A percentile compares a stretch with the other conserved stretches of the same genome.
Evolutionary conservation across 139 green algal species (phyloP).

Genomic region (Asterochloris sp.): DNA sequence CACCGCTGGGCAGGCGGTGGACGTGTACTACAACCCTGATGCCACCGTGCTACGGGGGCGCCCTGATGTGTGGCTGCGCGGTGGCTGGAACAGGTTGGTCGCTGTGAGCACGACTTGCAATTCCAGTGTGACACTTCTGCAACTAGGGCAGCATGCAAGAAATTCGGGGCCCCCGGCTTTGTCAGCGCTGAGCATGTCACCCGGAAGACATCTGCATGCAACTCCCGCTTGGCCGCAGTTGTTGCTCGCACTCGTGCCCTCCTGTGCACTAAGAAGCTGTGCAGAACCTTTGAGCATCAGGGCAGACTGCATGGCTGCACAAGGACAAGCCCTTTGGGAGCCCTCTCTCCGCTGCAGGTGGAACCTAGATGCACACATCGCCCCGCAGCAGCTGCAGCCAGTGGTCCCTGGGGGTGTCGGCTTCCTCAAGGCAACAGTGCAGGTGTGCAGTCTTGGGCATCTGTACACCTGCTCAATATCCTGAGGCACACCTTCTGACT

Average conservation of each 20-base stretch:
- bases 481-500: too few species aligned
- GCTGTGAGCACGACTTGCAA: too few species aligned
- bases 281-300: not conserved
- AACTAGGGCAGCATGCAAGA: too few species aligned
- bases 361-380: conserved; percentile 2
- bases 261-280: not conserved
- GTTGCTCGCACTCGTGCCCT: not conserved
- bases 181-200: too few species aligned
- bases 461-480: too few species aligned
- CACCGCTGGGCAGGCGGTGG: conserved; percentile 58
- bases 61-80: conserved; percentile 75
- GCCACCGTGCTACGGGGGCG: conserved; percentile 75
- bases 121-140: too few species aligned
- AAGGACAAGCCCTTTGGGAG: not conserved
- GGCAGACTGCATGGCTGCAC: not conserved
- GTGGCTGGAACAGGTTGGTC: conserved; percentile 73
- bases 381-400: conserved; percentile 49
- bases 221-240: too few species aligned
- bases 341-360: not conserved
- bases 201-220: too few species aligned
- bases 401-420: conserved; percentile 49
- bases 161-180: too few species aligned
- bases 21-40: conserved; percentile 93
- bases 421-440: conserved; percentile 53
- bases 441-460: conserved; percentile 23